A percentile compares a stretch with the other conserved stretches of the same genome.
phyloP scores from a whole-genome alignment of 371 early-diverging fungal species.

The Mortierella sp. region DNA sequence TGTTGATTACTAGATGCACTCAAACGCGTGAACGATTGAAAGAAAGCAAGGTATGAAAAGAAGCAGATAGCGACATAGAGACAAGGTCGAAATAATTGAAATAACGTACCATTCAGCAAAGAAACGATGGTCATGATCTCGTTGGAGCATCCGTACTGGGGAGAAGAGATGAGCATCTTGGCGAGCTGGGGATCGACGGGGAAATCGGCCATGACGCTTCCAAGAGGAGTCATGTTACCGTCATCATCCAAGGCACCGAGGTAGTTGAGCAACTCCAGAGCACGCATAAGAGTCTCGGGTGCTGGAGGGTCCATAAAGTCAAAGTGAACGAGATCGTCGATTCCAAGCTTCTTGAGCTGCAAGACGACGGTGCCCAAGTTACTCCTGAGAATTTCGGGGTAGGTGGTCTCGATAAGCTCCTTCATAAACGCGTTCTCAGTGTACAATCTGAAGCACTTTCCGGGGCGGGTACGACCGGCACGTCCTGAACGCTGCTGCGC shows the following conservation, averaged over 20 bases:
- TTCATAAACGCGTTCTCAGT: conserved; percentile 87
- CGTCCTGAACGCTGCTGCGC: conserved; percentile 98
- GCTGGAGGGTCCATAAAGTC: conserved; percentile 97
- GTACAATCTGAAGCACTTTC: conserved; percentile 98
- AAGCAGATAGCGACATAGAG: too few relatives aligned
- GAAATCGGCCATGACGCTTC: conserved; percentile 91
- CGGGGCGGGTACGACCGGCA: conserved; percentile 88
- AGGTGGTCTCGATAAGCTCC: conserved; percentile 86
- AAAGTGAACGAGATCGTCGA: conserved; percentile 91
- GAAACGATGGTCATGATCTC: conserved; percentile 92
- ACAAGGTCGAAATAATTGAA: too few relatives aligned
- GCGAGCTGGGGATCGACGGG: conserved; percentile 96
- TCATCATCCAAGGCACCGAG: conserved; percentile 92
- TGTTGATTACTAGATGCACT: neutral
- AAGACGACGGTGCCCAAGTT: conserved; percentile 93
- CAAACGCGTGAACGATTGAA: too few relatives aligned
- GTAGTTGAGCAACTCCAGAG: conserved; percentile 91
- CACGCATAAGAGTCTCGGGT: conserved; percentile 78
- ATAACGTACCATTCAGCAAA: conserved; percentile 34
- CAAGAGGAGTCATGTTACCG: conserved; percentile 88
- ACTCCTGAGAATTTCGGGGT: conserved; percentile 96
- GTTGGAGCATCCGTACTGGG: conserved; percentile 89
- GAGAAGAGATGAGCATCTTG: conserved; percentile 91
- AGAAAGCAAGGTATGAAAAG: too few relatives aligned
- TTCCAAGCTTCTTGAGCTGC: conserved; percentile 92